A percentile compares a stretch with the other conserved stretches of the same genome.
Evolutionary conservation across 1,284 basidiomycete species (phyloP).

Genomic region (Ganoderma lucidum): DNA sequence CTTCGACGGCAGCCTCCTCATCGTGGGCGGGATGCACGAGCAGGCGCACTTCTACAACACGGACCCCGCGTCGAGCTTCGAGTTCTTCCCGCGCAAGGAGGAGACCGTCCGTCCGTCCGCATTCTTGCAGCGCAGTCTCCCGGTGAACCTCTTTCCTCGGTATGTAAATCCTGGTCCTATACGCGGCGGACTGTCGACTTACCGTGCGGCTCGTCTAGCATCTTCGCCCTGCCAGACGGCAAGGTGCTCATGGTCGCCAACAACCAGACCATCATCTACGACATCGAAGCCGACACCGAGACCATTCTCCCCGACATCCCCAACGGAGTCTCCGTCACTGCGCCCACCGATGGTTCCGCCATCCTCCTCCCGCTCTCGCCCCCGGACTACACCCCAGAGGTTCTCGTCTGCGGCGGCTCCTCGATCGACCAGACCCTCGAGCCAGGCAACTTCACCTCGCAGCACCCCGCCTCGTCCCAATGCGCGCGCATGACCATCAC

Average conservation of each 20-base stretch:
- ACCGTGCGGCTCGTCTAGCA: too few species aligned
- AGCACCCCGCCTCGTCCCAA: constrained; percentile 50
- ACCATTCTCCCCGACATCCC: constrained; percentile 52
- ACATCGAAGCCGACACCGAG: constrained; percentile 43
- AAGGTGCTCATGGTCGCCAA: constrained; percentile 53
- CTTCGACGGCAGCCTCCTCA: constrained; percentile 50
- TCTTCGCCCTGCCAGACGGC: constrained; percentile 44
- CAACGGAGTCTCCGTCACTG: constrained; percentile 50
- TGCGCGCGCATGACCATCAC: constrained; percentile 42
- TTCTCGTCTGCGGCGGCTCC: constrained; percentile 57
- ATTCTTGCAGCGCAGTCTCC: constrained; percentile 47
- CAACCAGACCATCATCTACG: constrained; percentile 44
- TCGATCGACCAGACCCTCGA: constrained; percentile 38
- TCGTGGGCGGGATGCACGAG: constrained; percentile 49
- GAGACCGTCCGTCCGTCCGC: constrained; percentile 51
- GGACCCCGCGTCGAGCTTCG: constrained; percentile 54
- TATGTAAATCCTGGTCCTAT: constrained; percentile 8
- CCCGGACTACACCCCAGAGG: constrained; percentile 52
- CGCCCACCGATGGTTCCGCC: constrained; percentile 54
- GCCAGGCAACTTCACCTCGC: constrained; percentile 42
- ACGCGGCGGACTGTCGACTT: not conserved
- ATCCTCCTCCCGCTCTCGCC: constrained; percentile 56
- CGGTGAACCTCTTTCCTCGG: constrained; percentile 36
- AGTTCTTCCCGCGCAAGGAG: constrained; percentile 62
- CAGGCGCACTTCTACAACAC: constrained; percentile 47